phyloP scores from a whole-genome alignment of 129 eudicot species.

The Escallonia rubra region DNA sequence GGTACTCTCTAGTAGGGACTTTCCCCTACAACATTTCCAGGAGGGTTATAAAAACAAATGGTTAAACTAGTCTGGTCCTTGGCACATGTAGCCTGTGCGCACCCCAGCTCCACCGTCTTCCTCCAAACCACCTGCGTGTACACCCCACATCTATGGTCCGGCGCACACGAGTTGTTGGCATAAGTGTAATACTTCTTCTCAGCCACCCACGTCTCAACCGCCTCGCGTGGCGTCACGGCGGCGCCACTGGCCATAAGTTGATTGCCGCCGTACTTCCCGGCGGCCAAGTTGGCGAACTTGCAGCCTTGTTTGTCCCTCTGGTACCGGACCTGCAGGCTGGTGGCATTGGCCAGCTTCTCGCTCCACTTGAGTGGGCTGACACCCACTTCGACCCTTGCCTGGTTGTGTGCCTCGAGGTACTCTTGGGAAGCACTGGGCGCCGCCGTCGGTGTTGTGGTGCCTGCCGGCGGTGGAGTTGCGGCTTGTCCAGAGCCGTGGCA shows the following conservation, averaged over 20 bases:
- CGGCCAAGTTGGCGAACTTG: conserved; percentile 54
- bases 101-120: conserved; percentile 66
- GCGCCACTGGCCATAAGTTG: conserved; percentile 58
- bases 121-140: conserved; percentile 96
- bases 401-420: conserved; percentile 67
- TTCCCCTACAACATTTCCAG: conserved; percentile 84
- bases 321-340: conserved; percentile 55
- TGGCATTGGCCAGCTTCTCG: conserved; percentile 48
- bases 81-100: conserved; percentile 59
- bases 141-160: conserved; percentile 68
- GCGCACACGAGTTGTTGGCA: conserved; percentile 51
- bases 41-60: conserved; percentile 82
- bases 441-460: conserved; percentile 22
- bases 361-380: conserved; percentile 69
- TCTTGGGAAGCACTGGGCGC: conserved; percentile 39
- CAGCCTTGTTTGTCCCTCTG: conserved; percentile 68
- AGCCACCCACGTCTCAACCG: conserved; percentile 69
- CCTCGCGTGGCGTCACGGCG: conserved; percentile 42
- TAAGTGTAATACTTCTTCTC: conserved; percentile 68
- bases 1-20: conserved; percentile 48
- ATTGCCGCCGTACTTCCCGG: conserved; percentile 72
- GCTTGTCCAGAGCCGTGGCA: conserved; percentile 30
- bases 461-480: conserved; percentile 13
- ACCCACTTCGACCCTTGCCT: conserved; percentile 62
- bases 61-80: conserved; percentile 52